These are phyloP conservation scores for Microdochium nivale DNA, from an alignment of 2,329 filamentous ascomycete species.

Conservation along the genomic window DNA sequence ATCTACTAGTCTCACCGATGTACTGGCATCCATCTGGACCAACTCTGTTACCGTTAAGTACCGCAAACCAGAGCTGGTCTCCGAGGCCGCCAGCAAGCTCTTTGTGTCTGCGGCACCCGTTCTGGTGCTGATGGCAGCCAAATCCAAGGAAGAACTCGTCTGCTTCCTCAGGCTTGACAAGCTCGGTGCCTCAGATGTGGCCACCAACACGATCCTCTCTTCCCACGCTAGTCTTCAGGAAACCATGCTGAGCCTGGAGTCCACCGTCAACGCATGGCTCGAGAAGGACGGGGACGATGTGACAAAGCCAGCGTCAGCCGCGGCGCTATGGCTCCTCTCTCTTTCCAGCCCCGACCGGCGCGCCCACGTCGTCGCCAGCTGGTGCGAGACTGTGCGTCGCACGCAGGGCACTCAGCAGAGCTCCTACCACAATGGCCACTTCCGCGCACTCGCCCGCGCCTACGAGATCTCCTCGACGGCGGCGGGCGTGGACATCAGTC, in stretches of 20 bases:
- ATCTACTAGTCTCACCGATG: slow-evolving; percentile 13
- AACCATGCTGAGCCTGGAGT: slow-evolving; percentile 16
- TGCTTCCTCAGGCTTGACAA: neutral
- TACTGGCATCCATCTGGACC: slow-evolving; percentile 27
- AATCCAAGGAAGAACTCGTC: neutral
- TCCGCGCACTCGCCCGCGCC: slow-evolving; percentile 42
- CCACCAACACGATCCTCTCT: neutral
- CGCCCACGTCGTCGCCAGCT: slow-evolving; percentile 30
- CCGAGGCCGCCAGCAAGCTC: slow-evolving; percentile 52
- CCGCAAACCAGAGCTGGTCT: slow-evolving; percentile 55
- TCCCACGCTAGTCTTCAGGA: slow-evolving; percentile 7
- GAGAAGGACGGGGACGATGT: slow-evolving; percentile 40
- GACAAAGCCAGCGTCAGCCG: slow-evolving; percentile 38
- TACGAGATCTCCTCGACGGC: slow-evolving; percentile 28
- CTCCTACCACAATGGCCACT: slow-evolving; percentile 38
- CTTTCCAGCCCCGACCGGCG: slow-evolving; percentile 29
- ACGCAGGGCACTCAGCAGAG: slow-evolving; percentile 20
- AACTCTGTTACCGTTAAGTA: slow-evolving; percentile 21
- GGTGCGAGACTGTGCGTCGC: slow-evolving; percentile 33
- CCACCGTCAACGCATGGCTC: slow-evolving; percentile 36
- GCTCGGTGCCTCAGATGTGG: neutral
- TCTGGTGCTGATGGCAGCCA: slow-evolving; percentile 26
- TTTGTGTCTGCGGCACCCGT: slow-evolving; percentile 43
- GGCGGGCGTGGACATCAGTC: slow-evolving; percentile 26
- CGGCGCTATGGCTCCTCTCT: slow-evolving; percentile 39